Evolutionary conservation across 768 basidiomycete species (phyloP).

Genomic region (Auricularia sp.): DNA sequence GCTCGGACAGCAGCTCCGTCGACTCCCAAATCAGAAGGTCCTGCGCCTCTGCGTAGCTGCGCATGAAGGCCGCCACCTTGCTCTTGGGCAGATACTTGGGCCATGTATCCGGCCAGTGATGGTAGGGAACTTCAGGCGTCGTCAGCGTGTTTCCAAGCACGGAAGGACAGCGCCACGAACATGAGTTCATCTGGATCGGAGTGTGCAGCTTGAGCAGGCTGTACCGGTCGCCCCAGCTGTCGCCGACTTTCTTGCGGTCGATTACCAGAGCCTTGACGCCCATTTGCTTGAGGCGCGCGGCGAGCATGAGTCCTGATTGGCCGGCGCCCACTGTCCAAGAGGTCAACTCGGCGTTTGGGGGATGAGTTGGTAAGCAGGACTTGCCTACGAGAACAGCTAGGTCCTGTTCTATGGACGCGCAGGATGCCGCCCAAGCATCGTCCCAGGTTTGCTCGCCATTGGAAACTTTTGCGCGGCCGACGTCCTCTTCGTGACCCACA

Average conservation of each 20-base stretch:
- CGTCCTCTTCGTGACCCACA: slow-evolving; percentile 21
- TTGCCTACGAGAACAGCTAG: slow-evolving; percentile 31
- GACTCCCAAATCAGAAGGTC: slow-evolving; percentile 36
- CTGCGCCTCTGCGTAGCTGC: slow-evolving; percentile 29
- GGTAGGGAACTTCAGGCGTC: slow-evolving; percentile 26
- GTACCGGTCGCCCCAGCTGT: slow-evolving; percentile 35
- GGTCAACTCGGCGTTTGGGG: background rate
- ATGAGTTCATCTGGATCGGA: background rate
- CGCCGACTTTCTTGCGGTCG: slow-evolving; percentile 29
- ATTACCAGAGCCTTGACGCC: slow-evolving; percentile 29
- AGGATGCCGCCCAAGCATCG: background rate
- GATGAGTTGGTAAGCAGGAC: slow-evolving; percentile 8
- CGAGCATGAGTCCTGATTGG: slow-evolving; percentile 32
- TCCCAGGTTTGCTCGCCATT: background rate
- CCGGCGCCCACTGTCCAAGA: slow-evolving; percentile 29
- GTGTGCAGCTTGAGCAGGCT: slow-evolving; percentile 31
- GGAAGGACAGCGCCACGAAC: too few species aligned
- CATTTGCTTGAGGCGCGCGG: slow-evolving; percentile 34
- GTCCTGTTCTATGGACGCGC: slow-evolving; percentile 17
- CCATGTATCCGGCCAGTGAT: slow-evolving; percentile 29
- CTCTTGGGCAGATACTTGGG: slow-evolving; percentile 31
- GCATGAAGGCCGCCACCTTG: slow-evolving; percentile 35
- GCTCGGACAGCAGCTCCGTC: slow-evolving; percentile 17
- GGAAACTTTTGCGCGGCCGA: background rate
- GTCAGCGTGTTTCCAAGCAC: too few species aligned